Evolutionary conservation across 1,284 basidiomycete species (phyloP).

Genomic region (Microbotryum saponariae): DNA sequence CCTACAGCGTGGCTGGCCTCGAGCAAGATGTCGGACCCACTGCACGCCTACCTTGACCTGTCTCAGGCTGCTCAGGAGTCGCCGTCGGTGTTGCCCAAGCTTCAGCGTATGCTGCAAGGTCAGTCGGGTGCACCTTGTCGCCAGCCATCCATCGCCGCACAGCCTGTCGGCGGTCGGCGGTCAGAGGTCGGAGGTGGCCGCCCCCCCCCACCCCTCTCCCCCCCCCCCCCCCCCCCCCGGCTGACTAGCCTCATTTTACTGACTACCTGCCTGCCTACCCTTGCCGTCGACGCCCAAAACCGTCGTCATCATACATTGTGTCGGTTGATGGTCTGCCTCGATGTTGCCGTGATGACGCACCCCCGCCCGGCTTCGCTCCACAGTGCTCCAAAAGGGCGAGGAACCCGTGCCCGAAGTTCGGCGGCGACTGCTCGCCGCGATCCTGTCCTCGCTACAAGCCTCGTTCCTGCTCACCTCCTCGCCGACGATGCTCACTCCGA

Average conservation of each 20-base stretch:
- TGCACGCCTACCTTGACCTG: constrained; percentile 2
- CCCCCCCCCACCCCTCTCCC: no score
- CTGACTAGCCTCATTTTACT: no score
- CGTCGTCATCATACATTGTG: no score
- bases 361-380: not conserved
- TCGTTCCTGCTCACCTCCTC: not conserved
- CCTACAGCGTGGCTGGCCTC: no score
- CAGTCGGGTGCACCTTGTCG: not conserved
- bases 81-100: not conserved
- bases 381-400: constrained; percentile 7
- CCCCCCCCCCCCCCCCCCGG: no score
- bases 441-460: constrained; percentile 9
- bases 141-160: not conserved
- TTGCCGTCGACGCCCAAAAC: no score
- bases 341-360: no score
- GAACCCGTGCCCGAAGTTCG: constrained; percentile 15
- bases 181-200: no score
- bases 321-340: no score
- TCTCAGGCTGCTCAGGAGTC: not conserved
- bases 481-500: not conserved
- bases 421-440: constrained; percentile 9
- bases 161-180: not conserved
- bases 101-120: constrained; percentile 1
- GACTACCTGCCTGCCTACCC: no score
- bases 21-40: constrained; percentile 4